A percentile compares a stretch with the other conserved stretches of the same genome.
phyloP scores from a whole-genome alignment of 148 eudicot species.

The Chenopodium album region DNA sequence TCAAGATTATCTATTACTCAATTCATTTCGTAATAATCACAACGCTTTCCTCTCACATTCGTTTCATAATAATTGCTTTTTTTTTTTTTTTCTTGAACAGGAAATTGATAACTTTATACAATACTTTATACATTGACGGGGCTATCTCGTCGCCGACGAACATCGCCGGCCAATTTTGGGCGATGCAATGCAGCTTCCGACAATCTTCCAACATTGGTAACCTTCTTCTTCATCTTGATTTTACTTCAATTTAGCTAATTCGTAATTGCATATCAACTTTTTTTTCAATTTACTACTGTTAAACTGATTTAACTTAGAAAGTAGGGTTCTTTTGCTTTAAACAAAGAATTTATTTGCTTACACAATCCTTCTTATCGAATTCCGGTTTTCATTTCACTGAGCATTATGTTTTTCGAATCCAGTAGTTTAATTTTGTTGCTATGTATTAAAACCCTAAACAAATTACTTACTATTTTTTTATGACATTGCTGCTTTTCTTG shows the following conservation, averaged over 20 bases:
- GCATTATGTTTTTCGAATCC: not conserved
- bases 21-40: no score
- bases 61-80: no score
- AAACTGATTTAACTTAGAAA: not conserved
- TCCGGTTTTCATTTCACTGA: not conserved
- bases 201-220: not conserved
- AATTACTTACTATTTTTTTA: not conserved
- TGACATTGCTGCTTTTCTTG: not conserved
- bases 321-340: not conserved
- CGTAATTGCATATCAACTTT: not conserved
- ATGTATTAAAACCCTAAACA: not conserved
- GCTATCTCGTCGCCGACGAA: no score
- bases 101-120: no score
- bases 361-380: not conserved
- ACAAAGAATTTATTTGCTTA: not conserved
- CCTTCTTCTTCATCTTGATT: not conserved
- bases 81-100: no score
- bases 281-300: not conserved
- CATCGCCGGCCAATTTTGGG: no score
- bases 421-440: not conserved
- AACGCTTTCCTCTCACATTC: no score
- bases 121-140: no score
- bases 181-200: no score
- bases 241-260: not conserved
- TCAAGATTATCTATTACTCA: no score